Percentiles rank a stretch among this genome's conserved stretches.
Conservation (phyloP, 1,284 basidiomycete genomes). For the Cryptococcus sp. region DNA sequence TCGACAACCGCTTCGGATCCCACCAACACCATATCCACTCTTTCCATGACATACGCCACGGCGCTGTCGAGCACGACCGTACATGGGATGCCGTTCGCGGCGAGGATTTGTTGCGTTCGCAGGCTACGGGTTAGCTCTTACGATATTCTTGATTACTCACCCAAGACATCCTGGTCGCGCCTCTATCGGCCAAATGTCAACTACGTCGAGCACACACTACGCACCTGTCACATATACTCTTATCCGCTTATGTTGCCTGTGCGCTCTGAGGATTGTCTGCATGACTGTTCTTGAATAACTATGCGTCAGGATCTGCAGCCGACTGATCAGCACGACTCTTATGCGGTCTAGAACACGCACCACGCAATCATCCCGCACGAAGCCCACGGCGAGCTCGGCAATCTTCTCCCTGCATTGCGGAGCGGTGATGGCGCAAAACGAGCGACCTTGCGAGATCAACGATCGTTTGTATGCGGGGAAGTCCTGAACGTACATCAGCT, state of each 20-base stretch:
- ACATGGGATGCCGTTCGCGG: constrained; percentile 85
- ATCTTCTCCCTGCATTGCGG: constrained; percentile 86
- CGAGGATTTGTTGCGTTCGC: constrained; percentile 81
- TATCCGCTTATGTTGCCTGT: constrained; percentile 82
- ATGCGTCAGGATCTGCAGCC: constrained; percentile 81
- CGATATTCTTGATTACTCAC: constrained; percentile 16
- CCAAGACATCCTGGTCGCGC: constrained; percentile 42
- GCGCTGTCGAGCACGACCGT: constrained; percentile 94
- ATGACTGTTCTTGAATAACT: constrained; percentile 95
- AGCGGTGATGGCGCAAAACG: constrained; percentile 57
- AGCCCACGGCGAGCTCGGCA: constrained; percentile 81
- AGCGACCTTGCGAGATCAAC: constrained; percentile 48
- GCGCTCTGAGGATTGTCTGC: constrained; percentile 84
- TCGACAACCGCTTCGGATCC: constrained; percentile 98
- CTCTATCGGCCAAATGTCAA: constrained; percentile 25
- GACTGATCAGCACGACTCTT: neutral
- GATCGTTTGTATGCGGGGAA: constrained; percentile 46
- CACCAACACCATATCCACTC: constrained; percentile 90
- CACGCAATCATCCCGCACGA: constrained; percentile 91
- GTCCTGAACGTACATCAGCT: constrained; percentile 29
- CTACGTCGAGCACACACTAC: constrained; percentile 27
- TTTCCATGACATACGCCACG: constrained; percentile 95
- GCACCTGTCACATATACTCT: constrained; percentile 95
- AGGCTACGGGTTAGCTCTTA: constrained; percentile 58
- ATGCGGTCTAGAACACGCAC: constrained; percentile 63